Base-by-base conservation (phyloP, 106 monocot genomes). In the Ottelia alismoides region DNA sequence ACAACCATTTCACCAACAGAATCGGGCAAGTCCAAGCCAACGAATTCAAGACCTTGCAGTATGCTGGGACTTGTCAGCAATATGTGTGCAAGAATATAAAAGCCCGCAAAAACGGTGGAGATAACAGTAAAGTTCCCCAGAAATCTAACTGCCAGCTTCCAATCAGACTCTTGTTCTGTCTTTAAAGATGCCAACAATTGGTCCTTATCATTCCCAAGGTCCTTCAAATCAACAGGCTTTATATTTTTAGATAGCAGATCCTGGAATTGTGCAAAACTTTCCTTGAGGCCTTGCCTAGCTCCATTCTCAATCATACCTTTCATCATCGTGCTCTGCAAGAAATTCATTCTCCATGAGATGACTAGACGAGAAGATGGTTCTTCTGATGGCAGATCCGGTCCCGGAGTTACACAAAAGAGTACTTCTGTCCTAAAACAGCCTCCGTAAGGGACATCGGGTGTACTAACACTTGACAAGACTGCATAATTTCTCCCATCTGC, bases 221-320 rank as follows among this genome's bases (percentile, higher is more conserved):
- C 66, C 64, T 76, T 72, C 44, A 55, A 19, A 57, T 78, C 81
- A 61, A 70, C 74, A 30, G 62, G 59, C 62, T 78, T 91, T 45
- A 77, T 52, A 47, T 68, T 70, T 44, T 81, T 47, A 16, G 77
- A 75, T 7, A 91, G 63, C 19, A 81, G 9, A 3, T 78, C 80
- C 29, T 70, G n/a, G 63, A 78, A 72, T 12, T 78, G 65, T 2
- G 29, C 43, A 67, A 23, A 91, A 28, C 68, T 70, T 11, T 91
- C 90, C 28, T 57, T 77, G 7, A 91, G 49, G 2, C 90, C 90
- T 72, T 84, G 84, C 55, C 56, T 74, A 51, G 90, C 77, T 47
- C 90, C 90, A 78, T 60, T 78, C 73, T 91, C 90, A 61, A 91
- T 84, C 90, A 91, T 84, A 20, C 81, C 67, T 61, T 84, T 91